Percentiles rank a stretch among this genome's conserved stretches.
These are phyloP conservation scores for Dendryphion nanum DNA, from an alignment of 2,329 filamentous ascomycete species.

Conservation along the genomic window DNA sequence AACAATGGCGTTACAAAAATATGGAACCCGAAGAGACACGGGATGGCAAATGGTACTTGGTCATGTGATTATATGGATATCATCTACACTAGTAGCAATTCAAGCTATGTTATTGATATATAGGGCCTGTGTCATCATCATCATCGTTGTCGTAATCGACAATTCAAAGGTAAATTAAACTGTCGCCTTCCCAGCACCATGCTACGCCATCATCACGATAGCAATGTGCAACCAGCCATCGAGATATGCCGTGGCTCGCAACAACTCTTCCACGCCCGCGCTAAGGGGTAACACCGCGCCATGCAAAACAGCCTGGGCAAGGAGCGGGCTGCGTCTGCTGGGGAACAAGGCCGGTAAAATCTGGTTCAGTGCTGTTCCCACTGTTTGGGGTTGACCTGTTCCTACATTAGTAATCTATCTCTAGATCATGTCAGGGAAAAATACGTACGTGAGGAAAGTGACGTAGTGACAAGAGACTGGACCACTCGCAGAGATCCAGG, in stretches of 20 bases:
- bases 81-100: too few relatives aligned
- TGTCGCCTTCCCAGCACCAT: too few relatives aligned
- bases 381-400: slow-evolving; percentile 58
- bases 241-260: slow-evolving; percentile 78
- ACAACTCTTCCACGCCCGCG: slow-evolving; percentile 78
- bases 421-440: slow-evolving; percentile 1
- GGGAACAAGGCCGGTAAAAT: slow-evolving; percentile 83
- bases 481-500: slow-evolving; percentile 53
- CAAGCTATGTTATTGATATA: too few relatives aligned
- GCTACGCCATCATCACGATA: slow-evolving; percentile 66
- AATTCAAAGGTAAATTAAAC: too few relatives aligned
- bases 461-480: slow-evolving; percentile 68
- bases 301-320: slow-evolving; percentile 83
- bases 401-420: slow-evolving; percentile 10
- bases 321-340: slow-evolving; percentile 76
- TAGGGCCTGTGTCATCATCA: too few relatives aligned
- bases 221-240: slow-evolving; percentile 90
- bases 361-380: slow-evolving; percentile 74
- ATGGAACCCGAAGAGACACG: too few relatives aligned
- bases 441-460: slow-evolving; percentile 37
- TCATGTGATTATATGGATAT: too few relatives aligned
- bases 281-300: slow-evolving; percentile 78
- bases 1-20: too few relatives aligned
- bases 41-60: too few relatives aligned
- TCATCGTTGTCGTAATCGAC: too few relatives aligned